Percentiles rank a stretch among this genome's conserved stretches.
Conservation (phyloP, 306 rosid species). For the Inga oerstediana region DNA sequence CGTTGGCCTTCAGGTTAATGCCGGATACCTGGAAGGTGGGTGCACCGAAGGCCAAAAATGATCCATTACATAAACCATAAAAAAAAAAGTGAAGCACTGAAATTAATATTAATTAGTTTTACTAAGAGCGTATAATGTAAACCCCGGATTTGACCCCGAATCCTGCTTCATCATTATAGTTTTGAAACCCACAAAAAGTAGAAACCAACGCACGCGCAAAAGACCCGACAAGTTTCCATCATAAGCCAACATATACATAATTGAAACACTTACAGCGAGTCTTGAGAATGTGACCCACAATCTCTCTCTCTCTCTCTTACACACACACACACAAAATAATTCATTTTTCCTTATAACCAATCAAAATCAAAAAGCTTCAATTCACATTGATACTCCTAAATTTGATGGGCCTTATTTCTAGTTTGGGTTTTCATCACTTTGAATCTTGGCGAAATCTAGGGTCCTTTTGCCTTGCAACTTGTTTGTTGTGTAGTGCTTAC, state of each 20-base stretch:
- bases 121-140: not conserved
- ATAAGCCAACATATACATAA: constrained; percentile 32
- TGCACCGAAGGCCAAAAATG: too few relatives aligned
- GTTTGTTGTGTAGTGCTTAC: constrained; percentile 82
- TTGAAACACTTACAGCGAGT: constrained; percentile 26
- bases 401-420: constrained; percentile 30
- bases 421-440: constrained; percentile 34
- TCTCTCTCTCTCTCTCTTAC: not conserved
- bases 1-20: too few relatives aligned
- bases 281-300: constrained; percentile 35
- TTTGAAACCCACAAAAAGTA: constrained; percentile 29
- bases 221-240: constrained; percentile 44
- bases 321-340: not conserved
- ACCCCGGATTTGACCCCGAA: constrained; percentile 21
- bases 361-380: constrained; percentile 27
- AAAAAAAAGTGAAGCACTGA: not conserved
- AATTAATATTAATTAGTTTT: not conserved
- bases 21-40: too few relatives aligned
- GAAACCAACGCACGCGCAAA: not conserved
- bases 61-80: too few relatives aligned
- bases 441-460: constrained; percentile 79
- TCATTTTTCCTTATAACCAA: constrained; percentile 31
- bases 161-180: constrained; percentile 26
- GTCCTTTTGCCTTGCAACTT: constrained; percentile 90
- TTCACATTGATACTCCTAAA: constrained; percentile 13